Conservation (phyloP, 2,329 filamentous ascomycete species). For the Cordyceps javanica region DNA sequence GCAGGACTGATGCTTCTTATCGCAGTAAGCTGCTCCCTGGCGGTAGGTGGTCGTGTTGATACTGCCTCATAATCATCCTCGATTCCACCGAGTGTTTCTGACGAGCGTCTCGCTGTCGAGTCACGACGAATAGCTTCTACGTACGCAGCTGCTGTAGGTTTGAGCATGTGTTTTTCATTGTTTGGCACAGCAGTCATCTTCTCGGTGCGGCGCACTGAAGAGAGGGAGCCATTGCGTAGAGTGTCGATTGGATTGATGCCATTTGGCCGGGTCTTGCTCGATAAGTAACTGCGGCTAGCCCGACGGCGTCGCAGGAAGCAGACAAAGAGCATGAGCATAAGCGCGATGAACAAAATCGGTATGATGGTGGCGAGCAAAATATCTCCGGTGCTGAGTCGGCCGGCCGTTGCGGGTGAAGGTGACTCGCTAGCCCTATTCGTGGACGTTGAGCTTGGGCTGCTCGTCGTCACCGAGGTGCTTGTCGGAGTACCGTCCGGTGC, state of each 20-base stretch:
- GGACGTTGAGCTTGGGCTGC: constrained; percentile 20
- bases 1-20: constrained; percentile 6
- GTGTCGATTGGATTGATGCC: constrained; percentile 27
- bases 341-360: constrained; percentile 31
- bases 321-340: constrained; percentile 27
- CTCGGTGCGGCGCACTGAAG: constrained; percentile 20
- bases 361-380: constrained; percentile 40
- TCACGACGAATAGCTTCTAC: constrained; percentile 21
- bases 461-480: constrained; percentile 16
- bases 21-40: not conserved
- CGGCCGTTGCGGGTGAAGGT: constrained; percentile 14
- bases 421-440: constrained; percentile 20
- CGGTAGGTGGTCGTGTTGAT: constrained; percentile 5
- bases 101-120: constrained; percentile 19
- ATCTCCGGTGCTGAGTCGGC: constrained; percentile 25
- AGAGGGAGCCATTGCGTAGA: constrained; percentile 22
- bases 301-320: constrained; percentile 29
- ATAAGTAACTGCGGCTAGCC: constrained; percentile 22
- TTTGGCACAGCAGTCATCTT: constrained; percentile 14
- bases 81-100: constrained; percentile 22
- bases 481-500: constrained; percentile 21
- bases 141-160: constrained; percentile 18
- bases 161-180: constrained; percentile 16
- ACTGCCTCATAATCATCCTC: constrained; percentile 13
- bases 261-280: constrained; percentile 26